Evolutionary conservation across 129 eudicot species (phyloP), one percentile per base, ranked within the genome.

Genomic region (Pulicaria dysenterica): DNA sequence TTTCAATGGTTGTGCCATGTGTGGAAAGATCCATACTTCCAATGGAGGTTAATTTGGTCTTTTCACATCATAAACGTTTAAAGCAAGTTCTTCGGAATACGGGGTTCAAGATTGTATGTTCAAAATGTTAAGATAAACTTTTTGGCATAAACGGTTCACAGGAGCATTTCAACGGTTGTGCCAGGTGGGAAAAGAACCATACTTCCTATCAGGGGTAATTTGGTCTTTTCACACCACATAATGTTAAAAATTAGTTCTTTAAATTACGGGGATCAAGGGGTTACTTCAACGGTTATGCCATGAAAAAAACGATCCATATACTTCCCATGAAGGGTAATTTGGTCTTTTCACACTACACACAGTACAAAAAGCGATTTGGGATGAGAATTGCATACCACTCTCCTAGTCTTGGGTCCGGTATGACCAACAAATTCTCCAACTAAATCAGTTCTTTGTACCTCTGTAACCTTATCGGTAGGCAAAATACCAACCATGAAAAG

Each of bases 341-440:
- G 51, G 34, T 41, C 64, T 11, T 51, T 40, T 49, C 72, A 41
- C 9, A 13, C 31, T 24, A 24, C 31, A 1, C 39, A 34, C 31
- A 62, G 31, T 14, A 8, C 13, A 46, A 45, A n/a, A 37, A 45
- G 47, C 16, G 46, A 13, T 57, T 71, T 16, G 16, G 42, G 41
- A 37, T 6, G 69, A 58, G n/a, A 47, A 64, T 10, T 46, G 5
- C 75, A 58, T 86, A 90, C 99, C 99, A 87, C 87, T 72, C 88
- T 84, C 80, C 96, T 88, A 17, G 99, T 94, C 80, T 88, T 90
- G 55, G 96, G 90, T 51, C 95, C 99, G 4, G 99, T 94, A 73
- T 94, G 97, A 41, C 99, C 99, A 53, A 94, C 85, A 74, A 90
- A 94, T 80, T 94, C 97, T 15, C 88, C 99, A 5, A 94, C 97